Evolutionary conservation across 2,329 filamentous ascomycete genomes (phyloP).

Genomic region (Ceratocystiopsis sp.): DNA sequence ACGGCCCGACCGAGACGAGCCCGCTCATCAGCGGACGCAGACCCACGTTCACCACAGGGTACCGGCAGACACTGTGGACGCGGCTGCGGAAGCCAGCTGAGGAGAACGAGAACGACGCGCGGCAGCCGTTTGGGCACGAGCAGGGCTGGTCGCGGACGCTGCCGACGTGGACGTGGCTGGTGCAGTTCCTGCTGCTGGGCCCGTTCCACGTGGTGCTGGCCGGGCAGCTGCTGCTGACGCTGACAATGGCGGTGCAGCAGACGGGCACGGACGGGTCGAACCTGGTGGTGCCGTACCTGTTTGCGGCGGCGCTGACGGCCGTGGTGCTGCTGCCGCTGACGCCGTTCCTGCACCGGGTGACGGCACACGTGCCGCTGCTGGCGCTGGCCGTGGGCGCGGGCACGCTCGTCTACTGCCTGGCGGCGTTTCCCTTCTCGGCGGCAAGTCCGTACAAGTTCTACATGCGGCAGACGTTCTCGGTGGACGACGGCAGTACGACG

Average conservation of each 20-base stretch:
- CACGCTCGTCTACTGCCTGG: conserved; percentile 71
- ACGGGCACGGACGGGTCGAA: conserved; percentile 72
- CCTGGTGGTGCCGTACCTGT: conserved; percentile 52
- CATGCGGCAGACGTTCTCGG: conserved; percentile 67
- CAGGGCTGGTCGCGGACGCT: conserved; percentile 72
- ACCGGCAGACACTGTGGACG: conserved; percentile 30
- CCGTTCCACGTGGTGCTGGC: conserved; percentile 64
- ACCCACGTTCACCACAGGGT: conserved; percentile 38
- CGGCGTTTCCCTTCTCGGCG: conserved; percentile 74
- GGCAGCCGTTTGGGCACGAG: conserved; percentile 43
- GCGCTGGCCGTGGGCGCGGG: conserved; percentile 55
- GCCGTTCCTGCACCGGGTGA: conserved; percentile 77
- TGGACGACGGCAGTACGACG: conserved; percentile 52
- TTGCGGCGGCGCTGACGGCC: conserved; percentile 49
- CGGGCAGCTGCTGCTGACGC: conserved; percentile 57
- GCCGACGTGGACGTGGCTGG: conserved; percentile 70
- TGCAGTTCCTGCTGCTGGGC: conserved; percentile 68
- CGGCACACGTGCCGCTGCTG: conserved; percentile 64
- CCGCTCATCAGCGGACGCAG: conserved; percentile 23
- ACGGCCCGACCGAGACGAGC: conserved; percentile 32
- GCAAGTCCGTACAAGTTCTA: conserved; percentile 70
- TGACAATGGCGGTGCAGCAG: conserved; percentile 58
- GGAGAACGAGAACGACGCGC: conserved; percentile 8
- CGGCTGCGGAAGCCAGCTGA: too few species aligned
- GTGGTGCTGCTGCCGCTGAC: conserved; percentile 58